These are phyloP conservation scores for Coprinopsis marcescibilis DNA, from an alignment of 768 basidiomycete genomes.

Conservation along the genomic window DNA sequence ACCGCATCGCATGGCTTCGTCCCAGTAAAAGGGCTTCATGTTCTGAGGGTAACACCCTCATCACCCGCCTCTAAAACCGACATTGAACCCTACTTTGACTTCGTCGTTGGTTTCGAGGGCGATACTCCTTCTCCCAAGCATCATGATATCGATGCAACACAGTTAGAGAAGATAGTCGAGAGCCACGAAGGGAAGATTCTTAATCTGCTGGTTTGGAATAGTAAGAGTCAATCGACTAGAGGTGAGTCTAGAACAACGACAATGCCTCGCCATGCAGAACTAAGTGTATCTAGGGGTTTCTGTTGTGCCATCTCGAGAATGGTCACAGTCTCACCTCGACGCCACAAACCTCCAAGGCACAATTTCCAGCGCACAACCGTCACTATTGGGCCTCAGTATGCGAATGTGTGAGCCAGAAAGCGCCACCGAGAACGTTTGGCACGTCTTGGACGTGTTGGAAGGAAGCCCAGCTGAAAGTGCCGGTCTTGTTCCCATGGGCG, in stretches of 20 bases:
- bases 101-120: constrained; percentile 87
- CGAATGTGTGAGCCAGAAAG: constrained; percentile 87
- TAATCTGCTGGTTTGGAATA: constrained; percentile 78
- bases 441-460: constrained; percentile 94
- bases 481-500: constrained; percentile 88
- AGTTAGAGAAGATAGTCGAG: constrained; percentile 79
- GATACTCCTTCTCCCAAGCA: constrained; percentile 42
- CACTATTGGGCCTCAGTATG: constrained; percentile 90
- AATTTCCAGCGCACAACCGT: constrained; percentile 57
- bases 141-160: constrained; percentile 57
- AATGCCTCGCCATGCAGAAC: background rate
- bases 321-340: constrained; percentile 51
- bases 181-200: constrained; percentile 66
- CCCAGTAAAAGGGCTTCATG: constrained; percentile 70
- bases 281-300: constrained; percentile 60
- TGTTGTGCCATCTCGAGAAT: constrained; percentile 78
- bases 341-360: constrained; percentile 33
- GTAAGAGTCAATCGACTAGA: constrained; percentile 67
- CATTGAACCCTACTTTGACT: constrained; percentile 95
- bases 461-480: constrained; percentile 96
- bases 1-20: constrained; percentile 39
- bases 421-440: constrained; percentile 94
- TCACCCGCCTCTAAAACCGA: constrained; percentile 84
- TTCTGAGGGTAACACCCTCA: constrained; percentile 81
- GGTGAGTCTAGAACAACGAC: constrained; percentile 39